phyloP scores from a whole-genome alignment of 768 basidiomycete genomes.

The Termitomyces sp. region DNA sequence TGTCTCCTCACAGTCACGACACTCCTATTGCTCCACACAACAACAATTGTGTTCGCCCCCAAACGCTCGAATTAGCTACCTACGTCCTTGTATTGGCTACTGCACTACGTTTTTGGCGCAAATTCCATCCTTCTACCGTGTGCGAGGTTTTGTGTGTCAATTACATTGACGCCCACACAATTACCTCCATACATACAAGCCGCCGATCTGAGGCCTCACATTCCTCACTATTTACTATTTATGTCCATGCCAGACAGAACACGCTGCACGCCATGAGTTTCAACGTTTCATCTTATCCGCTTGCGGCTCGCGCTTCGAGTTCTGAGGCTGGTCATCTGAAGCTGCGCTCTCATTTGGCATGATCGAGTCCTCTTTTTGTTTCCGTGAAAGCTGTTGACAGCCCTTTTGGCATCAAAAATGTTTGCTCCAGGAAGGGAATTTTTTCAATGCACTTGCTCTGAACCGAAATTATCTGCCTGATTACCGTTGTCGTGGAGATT shows the following conservation, averaged over 20 bases:
- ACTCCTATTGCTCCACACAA: neutral
- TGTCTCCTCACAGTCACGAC: neutral
- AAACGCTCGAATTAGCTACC: neutral
- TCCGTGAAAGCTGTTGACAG: neutral
- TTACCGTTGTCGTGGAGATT: neutral
- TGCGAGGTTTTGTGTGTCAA: neutral
- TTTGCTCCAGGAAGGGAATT: neutral
- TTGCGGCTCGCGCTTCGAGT: neutral
- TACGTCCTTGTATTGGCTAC: neutral
- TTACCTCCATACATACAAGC: neutral
- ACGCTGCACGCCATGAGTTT: neutral
- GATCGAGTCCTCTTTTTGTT: neutral
- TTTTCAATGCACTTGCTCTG: neutral
- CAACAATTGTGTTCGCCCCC: too few relatives aligned
- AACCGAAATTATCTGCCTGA: too few relatives aligned
- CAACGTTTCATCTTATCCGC: neutral
- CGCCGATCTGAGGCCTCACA: too few relatives aligned
- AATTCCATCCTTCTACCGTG: neutral
- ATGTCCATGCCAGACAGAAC: neutral
- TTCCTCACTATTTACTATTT: neutral
- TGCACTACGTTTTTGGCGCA: neutral
- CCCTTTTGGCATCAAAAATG: neutral
- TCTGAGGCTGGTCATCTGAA: neutral
- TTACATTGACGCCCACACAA: neutral
- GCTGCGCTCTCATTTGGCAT: neutral